Base-by-base conservation (phyloP, 257 asterid genomes). In the Orobanche coerulescens region DNA sequence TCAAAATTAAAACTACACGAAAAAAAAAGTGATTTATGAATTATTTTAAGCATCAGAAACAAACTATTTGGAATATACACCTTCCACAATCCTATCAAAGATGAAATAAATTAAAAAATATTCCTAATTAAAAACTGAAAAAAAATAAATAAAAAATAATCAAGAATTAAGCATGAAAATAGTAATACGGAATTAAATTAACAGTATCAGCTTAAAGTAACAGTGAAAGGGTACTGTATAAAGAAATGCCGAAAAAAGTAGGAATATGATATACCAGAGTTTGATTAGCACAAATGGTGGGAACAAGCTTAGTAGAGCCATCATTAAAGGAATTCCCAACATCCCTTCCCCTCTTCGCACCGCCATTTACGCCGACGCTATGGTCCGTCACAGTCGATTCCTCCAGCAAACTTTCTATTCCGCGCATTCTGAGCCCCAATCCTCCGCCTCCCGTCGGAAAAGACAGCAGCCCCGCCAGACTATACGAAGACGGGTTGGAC, bases 321-420 rank as follows among this genome's bases (percentile, higher is more conserved):
- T 79, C 90, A 9, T 73, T 82, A 30, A 50, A 48, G 25, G 68
- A 82, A 72, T 62, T 71, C 65, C 67, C 60, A 53, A 53, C 79
- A 73, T 76, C 80, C 74, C 85, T 69, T 67, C 57, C 75, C 75
- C 87, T 73, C 81, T 71, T 82, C 22, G 62, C 73, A 16, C 77
- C 80, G 26, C 76, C 80, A 25, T 34, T 75, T 52, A n/a, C n/a
- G n/a, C 67, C 76, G 22, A 78, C 76, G 60, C 84, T 76, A 67
- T 71, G 92, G 65, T 85, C 88, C 63, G 97, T 90, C 51, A 81
- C 75, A 52, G 89, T 85, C 58, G 97, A 85, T 70, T 81, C 91
- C 36, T 78, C 89, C 30, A 79, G 66, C 12, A 87, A 82, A 33
- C 71, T 73, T 22, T 75, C 84, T 13, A 75, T 72, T 3, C 62